Base-by-base conservation (phyloP, 495 filamentous ascomycete species). In the Tuber indicum region DNA sequence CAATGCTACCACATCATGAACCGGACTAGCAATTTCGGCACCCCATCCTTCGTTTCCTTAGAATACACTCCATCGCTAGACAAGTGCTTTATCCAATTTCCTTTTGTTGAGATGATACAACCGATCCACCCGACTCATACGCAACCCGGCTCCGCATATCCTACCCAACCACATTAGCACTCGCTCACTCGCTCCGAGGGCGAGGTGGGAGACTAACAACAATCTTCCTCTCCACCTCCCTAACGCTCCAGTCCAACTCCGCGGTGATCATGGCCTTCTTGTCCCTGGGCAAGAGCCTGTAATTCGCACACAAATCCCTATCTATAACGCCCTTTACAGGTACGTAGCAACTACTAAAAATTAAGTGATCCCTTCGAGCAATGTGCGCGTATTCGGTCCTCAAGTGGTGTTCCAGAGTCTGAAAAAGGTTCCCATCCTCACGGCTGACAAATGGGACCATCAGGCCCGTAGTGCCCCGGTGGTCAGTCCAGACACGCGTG, bases 361-460 rank as follows among this genome's bases (percentile, higher is more conserved):
- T 95, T 44, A 99, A 85, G 85, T 99, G 96, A 84, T 98, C 96
- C 76, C 96, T 89, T 44, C 96, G 95, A 16, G 93, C 93, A 39
- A 97, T 87, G 19, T 94, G 93, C 36, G 94, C 88, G 79, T 97
- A 92, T 79, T 97, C 94, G 26, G 87, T 88, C 71, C 94, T 88
- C 85, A 99, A 86, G 77, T 96, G 91, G 81, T 91, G 91, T 84
- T 98, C 96, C 45, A 98, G 87, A 52, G 90, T 93, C 84, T 97
- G 94, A 87, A 99, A 98, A 85, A 98, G 97, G 85, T 98, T 94
- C 62, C 96, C 93, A 82, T 98, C 95, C 81, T 98, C 94, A 39
- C 96, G 90, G 76, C 90, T 91, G 26, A 92, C 86, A 81, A 99
- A 98, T 0, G 96, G 96, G 66, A 98, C 91, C 49, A 98, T 86